Percentiles rank a stretch among this genome's conserved stretches.
Conservation (phyloP, 2,329 filamentous ascomycete genomes). For the Ophiostoma triangulosporum region DNA sequence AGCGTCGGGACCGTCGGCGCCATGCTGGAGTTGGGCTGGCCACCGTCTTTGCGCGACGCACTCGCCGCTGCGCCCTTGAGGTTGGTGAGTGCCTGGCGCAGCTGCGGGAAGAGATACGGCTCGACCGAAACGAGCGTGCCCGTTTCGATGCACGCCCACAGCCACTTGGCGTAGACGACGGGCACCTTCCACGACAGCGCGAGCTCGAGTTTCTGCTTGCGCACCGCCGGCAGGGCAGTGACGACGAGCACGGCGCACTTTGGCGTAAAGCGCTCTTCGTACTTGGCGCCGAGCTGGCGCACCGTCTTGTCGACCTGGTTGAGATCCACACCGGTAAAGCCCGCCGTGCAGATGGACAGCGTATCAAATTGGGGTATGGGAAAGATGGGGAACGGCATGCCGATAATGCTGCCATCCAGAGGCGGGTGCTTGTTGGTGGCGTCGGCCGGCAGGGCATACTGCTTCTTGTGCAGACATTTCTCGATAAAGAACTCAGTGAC, state of each 20-base stretch:
- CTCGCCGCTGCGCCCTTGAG: slow-evolving; percentile 4
- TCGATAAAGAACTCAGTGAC: slow-evolving; percentile 94
- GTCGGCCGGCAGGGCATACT: slow-evolving; percentile 51
- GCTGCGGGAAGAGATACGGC: slow-evolving; percentile 33
- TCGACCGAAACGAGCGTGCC: slow-evolving; percentile 34
- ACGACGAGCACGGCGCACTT: slow-evolving; percentile 69
- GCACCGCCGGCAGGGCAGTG: slow-evolving; percentile 40
- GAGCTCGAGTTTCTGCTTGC: slow-evolving; percentile 65
- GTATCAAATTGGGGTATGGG: slow-evolving; percentile 55
- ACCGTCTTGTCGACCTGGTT: slow-evolving; percentile 71
- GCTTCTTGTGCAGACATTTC: slow-evolving; percentile 66
- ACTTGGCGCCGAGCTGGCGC: slow-evolving; percentile 62
- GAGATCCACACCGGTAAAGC: slow-evolving; percentile 72
- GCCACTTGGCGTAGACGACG: slow-evolving; percentile 69
- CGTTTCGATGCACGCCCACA: slow-evolving; percentile 64
- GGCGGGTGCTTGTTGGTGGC: slow-evolving; percentile 25
- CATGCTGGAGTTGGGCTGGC: slow-evolving; percentile 11
- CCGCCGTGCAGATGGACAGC: slow-evolving; percentile 67
- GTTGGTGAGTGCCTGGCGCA: slow-evolving; percentile 21
- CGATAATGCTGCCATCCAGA: slow-evolving; percentile 50
- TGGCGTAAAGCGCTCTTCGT: slow-evolving; percentile 62
- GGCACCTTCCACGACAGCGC: slow-evolving; percentile 65
- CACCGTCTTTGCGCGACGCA: not conserved
- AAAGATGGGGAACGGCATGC: slow-evolving; percentile 60
- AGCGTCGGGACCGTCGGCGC: slow-evolving; percentile 11